phyloP scores from a whole-genome alignment of 176 grass and related monocot genomes.

The Eragrostis curvula region DNA sequence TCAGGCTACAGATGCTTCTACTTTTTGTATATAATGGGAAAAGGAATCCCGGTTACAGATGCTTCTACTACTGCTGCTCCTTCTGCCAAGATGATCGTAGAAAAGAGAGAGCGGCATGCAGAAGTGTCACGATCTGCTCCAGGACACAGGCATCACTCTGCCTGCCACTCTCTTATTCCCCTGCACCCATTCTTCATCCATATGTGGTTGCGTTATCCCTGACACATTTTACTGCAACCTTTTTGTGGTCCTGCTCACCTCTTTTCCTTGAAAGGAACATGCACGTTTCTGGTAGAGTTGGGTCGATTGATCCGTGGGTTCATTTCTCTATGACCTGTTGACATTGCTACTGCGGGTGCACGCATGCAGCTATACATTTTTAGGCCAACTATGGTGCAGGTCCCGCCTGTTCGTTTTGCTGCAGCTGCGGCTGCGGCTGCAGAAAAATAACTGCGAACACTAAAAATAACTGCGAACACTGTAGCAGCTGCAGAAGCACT shows the following conservation, averaged over 20 bases:
- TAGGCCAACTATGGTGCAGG: not conserved
- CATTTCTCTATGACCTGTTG: conserved; percentile 35
- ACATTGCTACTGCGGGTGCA: not conserved
- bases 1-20: not conserved
- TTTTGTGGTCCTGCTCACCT: not conserved
- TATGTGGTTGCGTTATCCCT: not conserved
- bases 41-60: not conserved
- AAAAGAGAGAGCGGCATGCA: too few relatives aligned
- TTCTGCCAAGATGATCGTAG: not conserved
- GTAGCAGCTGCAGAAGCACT: too few relatives aligned
- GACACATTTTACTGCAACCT: not conserved
- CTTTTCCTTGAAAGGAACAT: conserved; percentile 36
- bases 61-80: not conserved
- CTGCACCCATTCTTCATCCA: not conserved
- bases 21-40: too few relatives aligned
- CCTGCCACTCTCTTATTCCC: conserved; percentile 27
- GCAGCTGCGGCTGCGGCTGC: too few relatives aligned
- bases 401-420: too few relatives aligned
- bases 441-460: too few relatives aligned
- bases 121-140: not conserved
- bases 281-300: conserved; percentile 1
- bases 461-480: too few relatives aligned
- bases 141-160: conserved; percentile 1
- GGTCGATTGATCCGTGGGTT: not conserved
- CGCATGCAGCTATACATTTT: not conserved